Evolutionary conservation across 2,329 filamentous ascomycete species (phyloP).

Genomic region (Penicillium griseofulvum): DNA sequence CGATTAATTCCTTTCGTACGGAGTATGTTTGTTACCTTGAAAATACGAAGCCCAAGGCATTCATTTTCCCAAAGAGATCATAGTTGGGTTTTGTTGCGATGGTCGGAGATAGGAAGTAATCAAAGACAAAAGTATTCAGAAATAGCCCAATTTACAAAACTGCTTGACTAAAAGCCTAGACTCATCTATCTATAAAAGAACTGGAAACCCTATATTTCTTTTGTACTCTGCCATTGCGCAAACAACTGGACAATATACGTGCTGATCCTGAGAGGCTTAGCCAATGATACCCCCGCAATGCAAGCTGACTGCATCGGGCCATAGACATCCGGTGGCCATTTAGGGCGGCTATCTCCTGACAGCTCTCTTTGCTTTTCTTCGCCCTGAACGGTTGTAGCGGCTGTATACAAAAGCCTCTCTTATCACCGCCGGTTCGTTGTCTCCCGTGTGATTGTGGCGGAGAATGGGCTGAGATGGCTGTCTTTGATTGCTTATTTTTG

Average conservation of each 20-base stretch:
- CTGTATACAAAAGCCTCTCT: conserved; percentile 16
- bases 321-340: conserved; percentile 5
- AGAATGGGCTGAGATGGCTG: conserved; percentile 9
- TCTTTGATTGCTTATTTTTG: conserved; percentile 18
- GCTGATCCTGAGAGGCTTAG: background rate
- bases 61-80: background rate
- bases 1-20: conserved; percentile 47
- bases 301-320: conserved; percentile 4
- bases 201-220: background rate
- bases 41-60: background rate
- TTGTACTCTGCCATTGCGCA: background rate
- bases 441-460: conserved; percentile 23
- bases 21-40: background rate
- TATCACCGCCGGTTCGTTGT: conserved; percentile 8
- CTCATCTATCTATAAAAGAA: background rate
- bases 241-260: conserved; percentile 1
- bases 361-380: conserved; percentile 16
- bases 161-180: background rate
- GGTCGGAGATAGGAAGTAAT: background rate
- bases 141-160: background rate
- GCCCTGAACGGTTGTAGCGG: conserved; percentile 15
- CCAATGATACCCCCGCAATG: conserved; percentile 1
- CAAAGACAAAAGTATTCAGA: background rate
- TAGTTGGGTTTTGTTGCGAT: background rate
- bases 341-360: conserved; percentile 21